Conservation (phyloP, 257 asterid genomes). For the Jaltomata sinuosa region DNA sequence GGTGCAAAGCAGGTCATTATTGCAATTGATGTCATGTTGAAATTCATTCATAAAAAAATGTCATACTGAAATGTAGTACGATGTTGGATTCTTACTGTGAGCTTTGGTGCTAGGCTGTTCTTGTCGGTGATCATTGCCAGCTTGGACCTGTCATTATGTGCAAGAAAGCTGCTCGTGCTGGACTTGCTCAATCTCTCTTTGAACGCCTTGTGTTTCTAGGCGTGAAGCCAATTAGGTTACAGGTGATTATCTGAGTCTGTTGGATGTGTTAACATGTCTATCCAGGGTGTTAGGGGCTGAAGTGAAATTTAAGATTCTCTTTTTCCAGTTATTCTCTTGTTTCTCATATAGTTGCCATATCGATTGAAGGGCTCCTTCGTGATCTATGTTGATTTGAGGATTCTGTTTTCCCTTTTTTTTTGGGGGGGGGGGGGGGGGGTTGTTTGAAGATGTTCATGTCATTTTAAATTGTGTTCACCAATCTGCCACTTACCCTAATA, state of each 20-base stretch:
- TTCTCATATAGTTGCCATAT: not conserved
- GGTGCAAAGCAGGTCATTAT: constrained; percentile 83
- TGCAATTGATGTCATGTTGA: not conserved
- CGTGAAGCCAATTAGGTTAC: constrained; percentile 93
- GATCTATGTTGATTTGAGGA: not conserved
- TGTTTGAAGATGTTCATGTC: not conserved
- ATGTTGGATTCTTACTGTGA: not conserved
- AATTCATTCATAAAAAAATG: not conserved
- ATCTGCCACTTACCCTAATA: not conserved
- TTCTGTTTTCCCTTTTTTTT: not conserved
- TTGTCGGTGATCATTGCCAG: constrained; percentile 99
- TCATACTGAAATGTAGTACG: not conserved
- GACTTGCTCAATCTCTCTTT: constrained; percentile 92
- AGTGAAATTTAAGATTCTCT: not conserved
- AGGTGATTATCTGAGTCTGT: constrained; percentile 44
- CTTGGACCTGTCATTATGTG: constrained; percentile 99
- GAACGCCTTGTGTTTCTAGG: constrained; percentile 97
- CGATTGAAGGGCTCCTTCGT: not conserved
- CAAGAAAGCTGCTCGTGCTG: constrained; percentile 99
- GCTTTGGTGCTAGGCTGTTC: constrained; percentile 56
- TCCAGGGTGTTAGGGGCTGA: not conserved
- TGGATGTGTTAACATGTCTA: not conserved
- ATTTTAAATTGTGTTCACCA: not conserved
- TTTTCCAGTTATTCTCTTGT: not conserved
- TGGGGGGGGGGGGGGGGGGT: not conserved